phyloP scores from a whole-genome alignment of 768 basidiomycete genomes.

The Daedaleopsis sinensis region DNA sequence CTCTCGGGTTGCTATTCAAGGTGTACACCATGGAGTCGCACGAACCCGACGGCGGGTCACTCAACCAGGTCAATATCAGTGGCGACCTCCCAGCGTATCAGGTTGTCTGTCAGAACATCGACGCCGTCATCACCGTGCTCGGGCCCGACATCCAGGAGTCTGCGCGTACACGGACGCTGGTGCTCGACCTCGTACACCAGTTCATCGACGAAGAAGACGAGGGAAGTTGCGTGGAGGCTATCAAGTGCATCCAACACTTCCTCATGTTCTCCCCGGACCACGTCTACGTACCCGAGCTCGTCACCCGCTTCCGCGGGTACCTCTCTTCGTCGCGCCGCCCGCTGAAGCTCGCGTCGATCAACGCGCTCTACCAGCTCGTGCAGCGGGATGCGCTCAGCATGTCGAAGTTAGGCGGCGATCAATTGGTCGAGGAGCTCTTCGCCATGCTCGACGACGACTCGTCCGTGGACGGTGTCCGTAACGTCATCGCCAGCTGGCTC shows the following conservation, averaged over 20 bases:
- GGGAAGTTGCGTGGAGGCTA: slow-evolving; percentile 88
- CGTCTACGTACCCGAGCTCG: slow-evolving; percentile 78
- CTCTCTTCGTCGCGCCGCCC: slow-evolving; percentile 81
- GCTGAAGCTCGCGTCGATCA: slow-evolving; percentile 92
- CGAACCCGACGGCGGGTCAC: slow-evolving; percentile 88
- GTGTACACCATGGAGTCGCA: slow-evolving; percentile 90
- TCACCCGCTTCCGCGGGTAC: slow-evolving; percentile 76
- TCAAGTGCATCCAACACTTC: slow-evolving; percentile 95
- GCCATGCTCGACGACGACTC: slow-evolving; percentile 95
- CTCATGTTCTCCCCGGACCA: slow-evolving; percentile 93
- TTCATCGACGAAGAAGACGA: slow-evolving; percentile 88
- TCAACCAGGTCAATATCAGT: slow-evolving; percentile 80
- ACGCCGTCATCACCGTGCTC: slow-evolving; percentile 90
- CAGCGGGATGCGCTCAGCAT: slow-evolving; percentile 92
- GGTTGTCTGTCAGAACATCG: slow-evolving; percentile 87
- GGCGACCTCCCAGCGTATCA: slow-evolving; percentile 94
- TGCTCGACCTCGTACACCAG: slow-evolving; percentile 84
- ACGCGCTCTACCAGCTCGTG: slow-evolving; percentile 95
- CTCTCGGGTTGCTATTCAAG: slow-evolving; percentile 88
- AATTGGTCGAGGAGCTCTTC: slow-evolving; percentile 92
- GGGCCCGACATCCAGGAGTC: slow-evolving; percentile 97
- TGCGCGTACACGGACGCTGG: slow-evolving; percentile 71
- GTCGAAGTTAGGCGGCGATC: slow-evolving; percentile 93
- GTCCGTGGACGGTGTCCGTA: slow-evolving; percentile 88
- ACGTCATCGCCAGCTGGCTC: slow-evolving; percentile 93